These are phyloP conservation scores for Leucaena leucocephala DNA, from an alignment of 306 rosid species.

Conservation along the genomic window DNA sequence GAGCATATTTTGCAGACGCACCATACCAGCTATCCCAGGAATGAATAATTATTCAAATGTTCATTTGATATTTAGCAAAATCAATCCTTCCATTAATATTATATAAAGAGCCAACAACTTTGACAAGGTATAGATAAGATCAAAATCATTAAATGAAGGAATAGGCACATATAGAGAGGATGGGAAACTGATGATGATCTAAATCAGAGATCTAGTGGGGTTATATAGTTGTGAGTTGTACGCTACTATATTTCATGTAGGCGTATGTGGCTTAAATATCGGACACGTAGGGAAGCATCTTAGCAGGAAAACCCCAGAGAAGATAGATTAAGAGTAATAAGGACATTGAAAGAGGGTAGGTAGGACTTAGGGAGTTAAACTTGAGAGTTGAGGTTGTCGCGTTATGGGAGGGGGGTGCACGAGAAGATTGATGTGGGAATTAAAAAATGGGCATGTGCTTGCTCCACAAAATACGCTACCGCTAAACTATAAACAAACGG, in stretches of 20 bases:
- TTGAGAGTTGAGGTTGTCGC: conserved; percentile 28
- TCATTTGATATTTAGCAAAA: background rate
- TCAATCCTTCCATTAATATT: background rate
- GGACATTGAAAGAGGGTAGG: background rate
- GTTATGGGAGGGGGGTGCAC: conserved; percentile 7
- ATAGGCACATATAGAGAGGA: background rate
- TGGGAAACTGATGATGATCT: background rate
- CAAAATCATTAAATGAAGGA: background rate
- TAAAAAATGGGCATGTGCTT: conserved; percentile 63
- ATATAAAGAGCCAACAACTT: background rate
- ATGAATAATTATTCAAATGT: background rate
- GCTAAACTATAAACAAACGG: conserved; percentile 28
- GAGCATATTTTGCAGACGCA: background rate
- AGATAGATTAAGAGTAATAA: background rate
- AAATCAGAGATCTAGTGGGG: background rate
- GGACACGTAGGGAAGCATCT: conserved; percentile 8
- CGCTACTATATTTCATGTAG: background rate
- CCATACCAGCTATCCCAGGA: background rate
- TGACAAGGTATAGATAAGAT: background rate
- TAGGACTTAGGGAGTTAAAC: background rate
- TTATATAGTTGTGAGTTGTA: background rate
- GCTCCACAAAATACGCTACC: conserved; percentile 60
- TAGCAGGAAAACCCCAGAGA: background rate
- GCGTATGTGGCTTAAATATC: background rate
- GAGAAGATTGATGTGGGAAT: conserved; percentile 23